Base-by-base conservation (phyloP, 176 grass and related monocot genomes). In the Neostapfia colusana region DNA sequence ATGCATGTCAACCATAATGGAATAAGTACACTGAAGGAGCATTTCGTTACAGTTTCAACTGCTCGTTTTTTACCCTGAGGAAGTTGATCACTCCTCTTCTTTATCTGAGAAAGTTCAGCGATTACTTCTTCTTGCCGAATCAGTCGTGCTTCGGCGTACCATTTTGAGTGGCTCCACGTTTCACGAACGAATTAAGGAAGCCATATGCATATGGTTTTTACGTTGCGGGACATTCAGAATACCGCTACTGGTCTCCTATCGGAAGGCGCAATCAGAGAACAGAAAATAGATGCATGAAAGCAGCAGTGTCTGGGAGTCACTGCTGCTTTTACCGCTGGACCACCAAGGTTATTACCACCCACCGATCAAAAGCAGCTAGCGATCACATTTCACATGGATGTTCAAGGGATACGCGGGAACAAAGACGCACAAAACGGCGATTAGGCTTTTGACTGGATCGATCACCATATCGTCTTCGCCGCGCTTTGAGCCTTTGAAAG, bases 361-460 rank as follows among this genome's bases (percentile, higher is more conserved):
- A 49, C 74, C 23, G 79, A 82, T 82, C 50, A 38, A 72, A 73
- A 28, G 51, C 0, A 15, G 37, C 21, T n/a, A 10, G 56, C 55
- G 67, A 87, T 84, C 75, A 79, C 81, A 75, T 84, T 78, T 8
- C 13, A 35, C 14, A 36, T 3, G 67, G 57, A 73, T 74, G 43
- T 14, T 35, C 80, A 79, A 40, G 85, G 80, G 80, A 69, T 72
- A 42, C 7, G 85, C 71, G 74, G 74, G 41, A 49, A 26, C 31
- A 81, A 5, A 5, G 34, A 26, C 8, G 41, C 24, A 13, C 80
- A 45, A 10, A 83, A 83, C 10, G 69, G 36, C 26, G 80, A 43
- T 17, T 83, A 74, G 62, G 35, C 74, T 79, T 83, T 83, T 83
- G 85, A 83, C 80, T 75, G 61, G 61, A 35, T 63, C 81, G 62